These are phyloP conservation scores for Sclerotinia borealis DNA, from an alignment of 2,329 filamentous ascomycete species.

Conservation along the genomic window DNA sequence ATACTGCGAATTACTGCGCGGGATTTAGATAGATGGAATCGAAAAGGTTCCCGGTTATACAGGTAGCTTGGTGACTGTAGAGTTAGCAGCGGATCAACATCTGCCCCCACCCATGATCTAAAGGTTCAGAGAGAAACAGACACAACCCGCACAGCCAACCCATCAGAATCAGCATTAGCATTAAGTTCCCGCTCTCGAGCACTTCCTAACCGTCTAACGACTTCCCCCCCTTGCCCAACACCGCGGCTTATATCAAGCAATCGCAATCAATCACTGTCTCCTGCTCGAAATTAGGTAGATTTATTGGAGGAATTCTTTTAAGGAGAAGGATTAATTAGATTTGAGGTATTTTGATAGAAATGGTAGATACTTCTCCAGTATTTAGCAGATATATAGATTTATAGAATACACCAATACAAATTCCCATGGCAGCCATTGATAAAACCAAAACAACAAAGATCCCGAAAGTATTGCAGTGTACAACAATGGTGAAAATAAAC, in stretches of 20 bases:
- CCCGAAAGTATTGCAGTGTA: background rate
- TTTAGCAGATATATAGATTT: background rate
- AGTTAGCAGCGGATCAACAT: no score
- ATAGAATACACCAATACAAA: background rate
- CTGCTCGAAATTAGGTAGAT: no score
- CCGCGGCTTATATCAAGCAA: background rate
- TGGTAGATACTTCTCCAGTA: no score
- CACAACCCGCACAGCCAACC: background rate
- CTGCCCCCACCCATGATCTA: background rate
- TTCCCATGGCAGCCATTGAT: background rate
- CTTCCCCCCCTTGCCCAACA: background rate
- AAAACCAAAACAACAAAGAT: background rate
- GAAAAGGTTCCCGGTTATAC: no score
- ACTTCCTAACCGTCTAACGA: background rate
- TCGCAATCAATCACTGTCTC: no score
- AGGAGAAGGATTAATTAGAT: background rate
- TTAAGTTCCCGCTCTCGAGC: no score
- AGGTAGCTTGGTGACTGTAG: no score
- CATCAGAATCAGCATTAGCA: background rate
- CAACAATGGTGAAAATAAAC: background rate
- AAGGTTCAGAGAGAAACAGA: no score
- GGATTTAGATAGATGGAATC: no score
- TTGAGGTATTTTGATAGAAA: background rate
- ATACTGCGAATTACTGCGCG: no score
- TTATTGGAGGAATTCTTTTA: background rate